Base-by-base conservation (phyloP, 345 rosid genomes). In the Citrus mangshanensis region DNA sequence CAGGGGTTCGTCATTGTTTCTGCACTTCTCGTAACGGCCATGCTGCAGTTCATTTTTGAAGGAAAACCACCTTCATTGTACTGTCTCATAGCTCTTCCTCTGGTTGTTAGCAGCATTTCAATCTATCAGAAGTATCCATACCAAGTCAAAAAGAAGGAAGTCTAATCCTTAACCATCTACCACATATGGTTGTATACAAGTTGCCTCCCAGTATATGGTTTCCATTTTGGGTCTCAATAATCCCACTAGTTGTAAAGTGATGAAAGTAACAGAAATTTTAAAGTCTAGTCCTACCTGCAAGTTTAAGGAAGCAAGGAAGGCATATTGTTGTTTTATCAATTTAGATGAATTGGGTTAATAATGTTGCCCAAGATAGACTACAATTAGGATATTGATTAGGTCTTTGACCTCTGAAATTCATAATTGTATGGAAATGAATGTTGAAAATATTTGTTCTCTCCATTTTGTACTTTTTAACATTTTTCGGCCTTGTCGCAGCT, bases 1-100 rank as follows among this genome's bases (percentile, higher is more conserved):
- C 93, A 93, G 98, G 99, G 99, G 19, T 96, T 96, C 81, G 98
- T 96, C 81, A 94, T 92, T 79, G 98, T 96, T 34, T 96, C 95
- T 1, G 98, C 99, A 22, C 94, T 96, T 68, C 91, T 96, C 1
- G 98, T 94, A 38, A 96, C 98, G 0, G 98, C 99, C 25, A 42
- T 96, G 78, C 86, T 96, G 74, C 99, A 93, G 83, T 96, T 96
- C 84, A 82, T 92, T 64, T 91, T 93, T 38, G 98, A 96, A 89
- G 99, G 98, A 70, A 91, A 92, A 77, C 93, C 98, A 0, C 99
- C 98, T 6, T 90, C 99, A 13, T 37, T 80, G 38, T 91, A 88
- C 76, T 94, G 95, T 68, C 86, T 94, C 0, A 80, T 91, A 66
- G 94, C 98, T 73, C 91, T 96, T 68, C 99, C 98, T 19, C 92